These are phyloP conservation scores for Colletotrichum liriopes DNA, from an alignment of 2,329 filamentous ascomycete genomes.

Conservation along the genomic window DNA sequence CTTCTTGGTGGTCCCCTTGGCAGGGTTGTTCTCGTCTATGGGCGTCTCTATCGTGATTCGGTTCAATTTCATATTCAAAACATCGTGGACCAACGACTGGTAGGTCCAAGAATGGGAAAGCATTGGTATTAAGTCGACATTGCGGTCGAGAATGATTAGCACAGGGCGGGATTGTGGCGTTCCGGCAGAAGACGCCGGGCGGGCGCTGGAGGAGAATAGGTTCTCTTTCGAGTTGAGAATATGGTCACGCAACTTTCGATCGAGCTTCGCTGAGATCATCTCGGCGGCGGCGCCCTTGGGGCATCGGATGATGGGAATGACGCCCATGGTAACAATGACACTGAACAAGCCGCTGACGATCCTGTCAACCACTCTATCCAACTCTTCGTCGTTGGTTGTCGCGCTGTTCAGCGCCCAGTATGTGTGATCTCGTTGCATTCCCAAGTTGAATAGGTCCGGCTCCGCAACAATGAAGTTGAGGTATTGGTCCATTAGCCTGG, in stretches of 20 bases:
- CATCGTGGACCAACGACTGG: conserved; percentile 84
- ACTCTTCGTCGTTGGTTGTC: conserved; percentile 88
- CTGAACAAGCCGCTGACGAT: conserved; percentile 98
- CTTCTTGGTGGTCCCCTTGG: conserved; percentile 85
- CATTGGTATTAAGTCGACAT: conserved; percentile 97
- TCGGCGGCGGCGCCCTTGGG: conserved; percentile 94
- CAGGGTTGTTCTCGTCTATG: conserved; percentile 81
- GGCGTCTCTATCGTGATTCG: conserved; percentile 93
- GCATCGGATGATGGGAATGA: conserved; percentile 95
- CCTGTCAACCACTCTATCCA: conserved; percentile 89
- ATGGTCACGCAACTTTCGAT: conserved; percentile 95
- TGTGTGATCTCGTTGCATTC: conserved; percentile 84
- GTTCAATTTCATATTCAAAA: conserved; percentile 78
- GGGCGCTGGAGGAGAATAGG: conserved; percentile 81
- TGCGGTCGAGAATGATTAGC: conserved; percentile 93
- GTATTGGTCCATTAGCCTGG: conserved; percentile 96
- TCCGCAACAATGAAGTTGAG: conserved; percentile 97
- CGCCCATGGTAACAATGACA: conserved; percentile 98
- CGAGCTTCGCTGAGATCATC: conserved; percentile 93
- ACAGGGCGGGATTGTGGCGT: conserved; percentile 86
- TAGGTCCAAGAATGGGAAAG: conserved; percentile 92
- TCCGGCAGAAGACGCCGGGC: conserved; percentile 69
- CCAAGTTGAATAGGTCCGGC: conserved; percentile 94
- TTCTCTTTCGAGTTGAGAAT: conserved; percentile 98
- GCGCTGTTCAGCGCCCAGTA: conserved; percentile 98